phyloP scores from a whole-genome alignment of 2,329 filamentous ascomycete species.

The Alternaria gansuensis region DNA sequence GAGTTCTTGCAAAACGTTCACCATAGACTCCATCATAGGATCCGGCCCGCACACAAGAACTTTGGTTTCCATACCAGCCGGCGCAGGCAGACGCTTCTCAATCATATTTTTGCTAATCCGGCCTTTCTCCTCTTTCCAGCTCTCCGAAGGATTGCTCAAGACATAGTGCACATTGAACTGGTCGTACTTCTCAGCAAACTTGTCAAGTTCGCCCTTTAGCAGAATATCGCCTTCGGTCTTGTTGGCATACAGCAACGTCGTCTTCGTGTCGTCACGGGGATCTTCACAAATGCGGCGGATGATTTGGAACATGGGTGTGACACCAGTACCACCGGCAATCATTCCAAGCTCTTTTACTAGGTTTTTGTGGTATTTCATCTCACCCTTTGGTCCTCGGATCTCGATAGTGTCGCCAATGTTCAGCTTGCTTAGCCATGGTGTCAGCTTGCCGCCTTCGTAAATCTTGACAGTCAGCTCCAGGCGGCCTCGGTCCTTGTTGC shows the following conservation, averaged over 20 bases:
- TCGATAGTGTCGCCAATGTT: constrained; percentile 60
- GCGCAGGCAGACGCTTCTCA: constrained; percentile 15
- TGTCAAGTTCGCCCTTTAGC: constrained; percentile 64
- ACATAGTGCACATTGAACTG: constrained; percentile 64
- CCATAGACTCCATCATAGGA: constrained; percentile 22
- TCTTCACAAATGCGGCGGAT: constrained; percentile 71
- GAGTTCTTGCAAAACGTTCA: constrained; percentile 17
- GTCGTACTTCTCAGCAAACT: constrained; percentile 62
- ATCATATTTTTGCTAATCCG: constrained; percentile 22
- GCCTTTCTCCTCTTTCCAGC: constrained; percentile 20
- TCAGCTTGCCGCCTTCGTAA: constrained; percentile 62
- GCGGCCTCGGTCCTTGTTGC: constrained; percentile 67
- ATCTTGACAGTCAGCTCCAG: constrained; percentile 63
- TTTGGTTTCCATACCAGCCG: constrained; percentile 79
- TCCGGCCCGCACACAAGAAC: constrained; percentile 79
- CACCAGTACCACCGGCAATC: constrained; percentile 64
- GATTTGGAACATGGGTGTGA: constrained; percentile 68
- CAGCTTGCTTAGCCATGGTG: constrained; percentile 59
- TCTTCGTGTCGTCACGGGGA: constrained; percentile 63
- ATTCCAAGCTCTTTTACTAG: constrained; percentile 61
- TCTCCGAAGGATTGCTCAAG: constrained; percentile 50
- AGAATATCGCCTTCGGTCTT: constrained; percentile 67
- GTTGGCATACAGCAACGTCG: constrained; percentile 69
- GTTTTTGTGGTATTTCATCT: constrained; percentile 60
- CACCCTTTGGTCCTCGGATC: constrained; percentile 66